Evolutionary conservation across 1,284 basidiomycete species (phyloP), one percentile per base, ranked within the genome.

Genomic region (Apiotrichum brassicae): DNA sequence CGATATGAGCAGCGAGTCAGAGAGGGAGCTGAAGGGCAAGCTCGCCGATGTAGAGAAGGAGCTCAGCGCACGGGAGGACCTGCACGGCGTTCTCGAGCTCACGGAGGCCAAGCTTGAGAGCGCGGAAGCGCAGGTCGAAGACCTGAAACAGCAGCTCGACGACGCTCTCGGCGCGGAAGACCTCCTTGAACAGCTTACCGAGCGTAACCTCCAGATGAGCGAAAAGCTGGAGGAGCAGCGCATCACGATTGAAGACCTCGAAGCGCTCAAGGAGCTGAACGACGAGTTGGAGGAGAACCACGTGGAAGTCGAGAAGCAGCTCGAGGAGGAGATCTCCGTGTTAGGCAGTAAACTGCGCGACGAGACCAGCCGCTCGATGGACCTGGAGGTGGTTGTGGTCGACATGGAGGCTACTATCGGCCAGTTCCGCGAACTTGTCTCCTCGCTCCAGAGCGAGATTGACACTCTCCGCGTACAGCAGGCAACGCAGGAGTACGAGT

Each of bases 281-380:
- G 94, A 98, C 60, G 95, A 99, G 73, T 79, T 99, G 3, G 95
- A 98, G 71, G 94, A 98, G 73, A 91, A 88, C 63, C 94, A 98
- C 61, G 71, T 89, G 7, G 94, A 97, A 72, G 90, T 91, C 0
- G 94, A 97, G 74, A 91, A 88, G 71, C 82, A 86, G 35, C 75
- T 98, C 57, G 85, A 93, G 62, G 89, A 89, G 49, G 93, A 97
- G 50, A 79, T 97, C 36, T 85, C 89, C 87, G 43, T 45, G 79
- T 66, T 46, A 33, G 28, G 26, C 1, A 22, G 16, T 12, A 79
- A 84, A 57, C 76, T 88, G 20, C 79, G 82, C 11, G 86, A 89
- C 41, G 82, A 85, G 40, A 59, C 75, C 7, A 76, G 78, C 39
- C 84, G 82, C 65, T 80, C 84, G 33, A 80, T 81, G 20, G 68